Conservation (phyloP, 805 yeast genomes). For the Millerozyma miso region DNA sequence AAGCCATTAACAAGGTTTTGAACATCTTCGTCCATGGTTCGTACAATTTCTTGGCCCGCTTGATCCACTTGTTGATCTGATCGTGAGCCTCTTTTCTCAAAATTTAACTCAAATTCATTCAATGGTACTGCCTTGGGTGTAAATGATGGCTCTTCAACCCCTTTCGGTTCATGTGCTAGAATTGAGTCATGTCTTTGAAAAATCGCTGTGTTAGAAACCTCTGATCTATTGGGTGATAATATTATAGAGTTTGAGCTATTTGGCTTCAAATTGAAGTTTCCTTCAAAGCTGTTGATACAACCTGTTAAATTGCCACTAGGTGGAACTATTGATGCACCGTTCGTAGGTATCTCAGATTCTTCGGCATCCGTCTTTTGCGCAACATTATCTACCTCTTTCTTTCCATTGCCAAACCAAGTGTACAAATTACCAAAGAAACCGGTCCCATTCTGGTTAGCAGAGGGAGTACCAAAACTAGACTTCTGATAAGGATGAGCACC, state of each 20-base stretch:
- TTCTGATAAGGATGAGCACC: slow-evolving; percentile 31
- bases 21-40: slow-evolving; percentile 15
- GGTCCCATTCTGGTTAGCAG: not conserved
- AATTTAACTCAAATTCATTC: slow-evolving; percentile 14
- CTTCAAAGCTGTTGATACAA: slow-evolving; percentile 3
- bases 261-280: slow-evolving; percentile 9
- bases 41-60: slow-evolving; percentile 7
- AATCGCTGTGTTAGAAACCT: not conserved
- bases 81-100: slow-evolving; percentile 7
- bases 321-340: not conserved
- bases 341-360: not conserved
- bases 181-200: not conserved
- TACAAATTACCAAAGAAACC: slow-evolving; percentile 1
- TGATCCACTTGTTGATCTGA: slow-evolving; percentile 7
- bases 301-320: slow-evolving; percentile 1
- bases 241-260: slow-evolving; percentile 15
- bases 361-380: not conserved
- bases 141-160: slow-evolving; percentile 6
- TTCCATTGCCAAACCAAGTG: slow-evolving; percentile 5
- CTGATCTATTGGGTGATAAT: slow-evolving; percentile 2
- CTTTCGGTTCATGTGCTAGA: slow-evolving; percentile 4
- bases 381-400: not conserved
- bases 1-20: slow-evolving; percentile 14
- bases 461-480: not conserved
- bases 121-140: slow-evolving; percentile 24